Evolutionary conservation across 768 basidiomycete genomes (phyloP).

Genomic region (Leccinum imitatum): DNA sequence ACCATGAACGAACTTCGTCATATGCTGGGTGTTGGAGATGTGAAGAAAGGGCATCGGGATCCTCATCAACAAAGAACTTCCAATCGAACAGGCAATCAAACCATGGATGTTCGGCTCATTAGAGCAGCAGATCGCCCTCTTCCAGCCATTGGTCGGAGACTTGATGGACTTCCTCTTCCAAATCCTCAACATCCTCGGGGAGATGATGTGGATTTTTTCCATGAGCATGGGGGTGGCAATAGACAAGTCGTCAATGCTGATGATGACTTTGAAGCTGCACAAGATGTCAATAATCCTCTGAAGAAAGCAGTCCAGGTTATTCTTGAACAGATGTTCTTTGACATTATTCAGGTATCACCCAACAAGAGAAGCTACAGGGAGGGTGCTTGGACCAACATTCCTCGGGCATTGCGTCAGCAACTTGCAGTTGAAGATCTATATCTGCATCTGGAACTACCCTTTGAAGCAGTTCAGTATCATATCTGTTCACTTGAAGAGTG

Average conservation of each 20-base stretch:
- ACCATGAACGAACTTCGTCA: neutral
- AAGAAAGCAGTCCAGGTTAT: neutral
- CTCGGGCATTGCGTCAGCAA: neutral
- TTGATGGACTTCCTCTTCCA: neutral
- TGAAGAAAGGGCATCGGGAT: neutral
- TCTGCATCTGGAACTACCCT: neutral
- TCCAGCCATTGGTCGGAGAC: neutral
- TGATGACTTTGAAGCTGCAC: neutral
- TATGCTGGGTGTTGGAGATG: neutral
- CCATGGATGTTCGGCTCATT: neutral
- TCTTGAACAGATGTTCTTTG: conserved; percentile 3
- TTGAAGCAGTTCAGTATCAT: neutral
- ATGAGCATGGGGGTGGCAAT: neutral
- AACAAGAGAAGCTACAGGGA: neutral
- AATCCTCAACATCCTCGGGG: neutral
- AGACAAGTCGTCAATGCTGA: neutral
- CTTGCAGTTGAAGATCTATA: neutral
- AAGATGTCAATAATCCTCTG: neutral
- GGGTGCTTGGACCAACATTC: conserved; percentile 7
- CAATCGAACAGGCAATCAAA: neutral
- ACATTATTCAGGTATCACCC: neutral
- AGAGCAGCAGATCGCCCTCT: neutral
- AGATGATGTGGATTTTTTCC: conserved; percentile 3
- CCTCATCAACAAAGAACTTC: neutral
- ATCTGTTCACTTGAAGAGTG: neutral